Evolutionary conservation across 768 basidiomycete genomes (phyloP).

Genomic region (Daedaleopsis sinensis): DNA sequence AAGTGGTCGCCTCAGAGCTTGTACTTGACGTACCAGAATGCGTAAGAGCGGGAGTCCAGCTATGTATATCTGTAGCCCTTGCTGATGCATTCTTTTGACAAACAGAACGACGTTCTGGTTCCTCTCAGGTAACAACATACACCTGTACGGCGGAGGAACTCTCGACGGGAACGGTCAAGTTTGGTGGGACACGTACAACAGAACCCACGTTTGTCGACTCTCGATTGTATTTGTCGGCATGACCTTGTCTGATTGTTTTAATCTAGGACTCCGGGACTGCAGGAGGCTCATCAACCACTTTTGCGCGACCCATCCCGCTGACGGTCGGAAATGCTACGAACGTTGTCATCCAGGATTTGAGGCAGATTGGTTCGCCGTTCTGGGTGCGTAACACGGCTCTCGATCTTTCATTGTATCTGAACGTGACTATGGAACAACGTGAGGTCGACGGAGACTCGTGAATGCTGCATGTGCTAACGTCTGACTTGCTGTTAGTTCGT

Average conservation of each 20-base stretch:
- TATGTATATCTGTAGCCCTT: not conserved
- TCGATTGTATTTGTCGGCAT: not conserved
- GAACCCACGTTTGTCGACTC: conserved; percentile 20
- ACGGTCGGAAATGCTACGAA: conserved; percentile 46
- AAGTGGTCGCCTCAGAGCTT: conserved; percentile 44
- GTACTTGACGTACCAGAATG: conserved; percentile 47
- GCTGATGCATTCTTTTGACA: not conserved
- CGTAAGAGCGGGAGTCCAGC: conserved; percentile 28
- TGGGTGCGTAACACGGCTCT: conserved; percentile 36
- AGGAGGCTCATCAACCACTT: conserved; percentile 44
- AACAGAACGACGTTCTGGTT: conserved; percentile 44
- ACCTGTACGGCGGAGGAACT: conserved; percentile 47
- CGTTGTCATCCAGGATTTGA: conserved; percentile 43
- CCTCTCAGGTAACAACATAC: conserved; percentile 39
- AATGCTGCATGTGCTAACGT: not conserved
- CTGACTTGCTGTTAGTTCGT: conserved; percentile 33
- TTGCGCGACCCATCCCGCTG: conserved; percentile 48
- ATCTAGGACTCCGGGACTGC: conserved; percentile 40
- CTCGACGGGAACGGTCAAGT: conserved; percentile 52
- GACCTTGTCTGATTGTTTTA: not conserved
- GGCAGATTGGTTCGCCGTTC: conserved; percentile 42
- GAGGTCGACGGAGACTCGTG: not conserved
- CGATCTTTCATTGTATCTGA: not conserved
- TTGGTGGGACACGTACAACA: conserved; percentile 39
- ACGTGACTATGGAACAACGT: conserved; percentile 24